Evolutionary conservation across 768 basidiomycete species (phyloP).

Genomic region (Boletus reticulatus): DNA sequence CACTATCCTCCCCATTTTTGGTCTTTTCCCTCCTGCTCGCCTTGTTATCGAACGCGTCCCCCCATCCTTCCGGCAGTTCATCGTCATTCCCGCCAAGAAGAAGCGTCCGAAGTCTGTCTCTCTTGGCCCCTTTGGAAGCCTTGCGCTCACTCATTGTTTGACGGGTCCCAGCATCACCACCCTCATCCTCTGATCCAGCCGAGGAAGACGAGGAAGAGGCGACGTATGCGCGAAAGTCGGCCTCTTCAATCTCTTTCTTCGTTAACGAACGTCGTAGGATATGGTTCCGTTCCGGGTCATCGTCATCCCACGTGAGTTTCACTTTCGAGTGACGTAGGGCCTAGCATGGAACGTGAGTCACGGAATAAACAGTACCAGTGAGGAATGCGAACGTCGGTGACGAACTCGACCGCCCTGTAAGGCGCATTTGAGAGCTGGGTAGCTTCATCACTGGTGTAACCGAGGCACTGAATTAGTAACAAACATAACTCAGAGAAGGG

Average conservation of each 20-base stretch:
- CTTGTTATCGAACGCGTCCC: constrained; percentile 36
- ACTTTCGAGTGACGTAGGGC: constrained; percentile 98
- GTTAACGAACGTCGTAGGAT: constrained; percentile 77
- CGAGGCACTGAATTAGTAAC: not conserved
- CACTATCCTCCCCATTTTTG: constrained; percentile 32
- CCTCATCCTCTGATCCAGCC: constrained; percentile 40
- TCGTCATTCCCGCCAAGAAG: constrained; percentile 67
- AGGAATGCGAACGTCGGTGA: constrained; percentile 72
- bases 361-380: not conserved
- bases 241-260: constrained; percentile 85
- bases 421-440: constrained; percentile 55
- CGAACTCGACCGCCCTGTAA: constrained; percentile 83
- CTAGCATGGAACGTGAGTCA: constrained; percentile 38
- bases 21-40: not conserved
- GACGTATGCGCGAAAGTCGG: constrained; percentile 80
- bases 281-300: constrained; percentile 83
- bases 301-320: constrained; percentile 97
- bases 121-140: constrained; percentile 41
- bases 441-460: constrained; percentile 71
- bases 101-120: constrained; percentile 74
- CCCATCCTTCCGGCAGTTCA: constrained; percentile 85
- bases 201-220: constrained; percentile 72
- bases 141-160: constrained; percentile 18
- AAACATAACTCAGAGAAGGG: not conserved
- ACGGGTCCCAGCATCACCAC: not conserved